Conservation (phyloP, 352 stramenopile species). For the Pythium plurisporium region DNA sequence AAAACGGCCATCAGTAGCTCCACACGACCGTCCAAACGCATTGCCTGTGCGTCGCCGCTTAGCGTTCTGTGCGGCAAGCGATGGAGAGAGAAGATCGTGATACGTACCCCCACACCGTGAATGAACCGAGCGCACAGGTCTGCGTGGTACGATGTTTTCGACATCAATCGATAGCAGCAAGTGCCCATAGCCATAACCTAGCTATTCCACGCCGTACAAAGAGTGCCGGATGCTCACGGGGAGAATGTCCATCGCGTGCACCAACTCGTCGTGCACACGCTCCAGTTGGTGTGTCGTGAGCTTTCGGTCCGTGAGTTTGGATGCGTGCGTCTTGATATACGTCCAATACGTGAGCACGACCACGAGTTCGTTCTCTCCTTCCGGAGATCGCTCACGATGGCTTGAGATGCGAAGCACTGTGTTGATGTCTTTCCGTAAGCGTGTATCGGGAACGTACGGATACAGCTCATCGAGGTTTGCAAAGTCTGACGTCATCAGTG, state of each 20-base stretch:
- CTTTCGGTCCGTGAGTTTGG: conserved; percentile 4
- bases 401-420: conserved; percentile 25
- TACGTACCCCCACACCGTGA: too few species aligned
- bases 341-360: conserved; percentile 17
- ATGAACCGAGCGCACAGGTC: too few species aligned
- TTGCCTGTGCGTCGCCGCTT: too few species aligned
- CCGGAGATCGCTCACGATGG: not conserved
- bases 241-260: not conserved
- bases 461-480: conserved; percentile 30
- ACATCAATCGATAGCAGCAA: too few species aligned
- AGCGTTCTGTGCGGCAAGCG: not conserved
- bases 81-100: not conserved
- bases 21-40: too few species aligned
- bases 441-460: conserved; percentile 17
- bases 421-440: conserved; percentile 31
- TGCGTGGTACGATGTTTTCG: too few species aligned
- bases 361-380: conserved; percentile 5
- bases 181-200: too few species aligned
- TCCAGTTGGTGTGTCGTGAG: not conserved
- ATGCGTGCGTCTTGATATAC: conserved; percentile 12
- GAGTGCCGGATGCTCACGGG: conserved; percentile 1
- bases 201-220: too few species aligned
- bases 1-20: too few species aligned
- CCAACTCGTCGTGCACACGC: conserved; percentile 6
- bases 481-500: conserved; percentile 29